Conservation (phyloP, 176 grass and related monocot genomes). For the Triticum monococcum region DNA sequence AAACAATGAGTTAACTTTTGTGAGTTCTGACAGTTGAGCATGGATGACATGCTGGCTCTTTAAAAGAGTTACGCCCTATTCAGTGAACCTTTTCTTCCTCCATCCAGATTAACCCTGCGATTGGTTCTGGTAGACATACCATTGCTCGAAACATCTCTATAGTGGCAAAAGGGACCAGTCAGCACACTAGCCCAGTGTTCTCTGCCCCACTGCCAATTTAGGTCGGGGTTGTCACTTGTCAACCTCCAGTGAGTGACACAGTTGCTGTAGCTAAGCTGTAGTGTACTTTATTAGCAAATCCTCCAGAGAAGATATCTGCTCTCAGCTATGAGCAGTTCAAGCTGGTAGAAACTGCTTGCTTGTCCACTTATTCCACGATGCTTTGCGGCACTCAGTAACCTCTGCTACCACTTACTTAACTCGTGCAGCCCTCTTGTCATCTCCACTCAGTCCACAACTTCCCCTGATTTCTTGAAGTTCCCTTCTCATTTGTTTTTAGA, state of each 20-base stretch:
- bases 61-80: not conserved
- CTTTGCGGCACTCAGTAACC: not conserved
- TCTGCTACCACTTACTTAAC: not conserved
- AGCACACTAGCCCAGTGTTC: not conserved
- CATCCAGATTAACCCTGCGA: constrained; percentile 2
- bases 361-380: not conserved
- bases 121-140: not conserved
- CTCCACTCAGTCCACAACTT: not conserved
- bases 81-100: not conserved
- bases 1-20: not conserved
- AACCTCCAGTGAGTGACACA: not conserved
- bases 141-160: not conserved
- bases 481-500: not conserved
- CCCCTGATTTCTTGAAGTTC: not conserved
- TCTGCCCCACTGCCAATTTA: not conserved
- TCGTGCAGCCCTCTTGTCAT: not conserved
- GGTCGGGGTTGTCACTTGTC: not conserved
- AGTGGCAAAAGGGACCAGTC: not conserved
- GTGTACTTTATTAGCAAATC: not conserved
- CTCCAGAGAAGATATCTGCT: not conserved
- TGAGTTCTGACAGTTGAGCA: not conserved
- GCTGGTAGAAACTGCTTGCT: not conserved
- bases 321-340: not conserved
- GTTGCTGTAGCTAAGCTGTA: not conserved
- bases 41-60: not conserved